Percentiles rank a stretch among this genome's conserved stretches.
These are phyloP conservation scores for Protea cynaroides DNA, from an alignment of 164 flowering plant genomes.

Conservation along the genomic window DNA sequence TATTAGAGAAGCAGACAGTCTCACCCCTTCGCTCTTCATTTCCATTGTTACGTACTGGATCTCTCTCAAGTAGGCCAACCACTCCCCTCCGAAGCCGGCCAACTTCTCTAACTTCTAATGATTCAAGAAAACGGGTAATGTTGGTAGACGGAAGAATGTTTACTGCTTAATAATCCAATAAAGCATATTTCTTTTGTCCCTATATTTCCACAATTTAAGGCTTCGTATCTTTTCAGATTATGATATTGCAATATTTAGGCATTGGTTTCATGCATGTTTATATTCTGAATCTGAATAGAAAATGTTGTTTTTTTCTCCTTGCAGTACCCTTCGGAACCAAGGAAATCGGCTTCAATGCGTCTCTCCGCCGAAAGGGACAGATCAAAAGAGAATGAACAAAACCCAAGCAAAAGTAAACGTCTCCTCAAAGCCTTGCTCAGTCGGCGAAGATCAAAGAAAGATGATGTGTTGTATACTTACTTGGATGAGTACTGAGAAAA, in stretches of 20 bases:
- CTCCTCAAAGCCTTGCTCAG: slow-evolving; percentile 70
- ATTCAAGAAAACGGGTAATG: slow-evolving; percentile 37
- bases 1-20: slow-evolving; percentile 50
- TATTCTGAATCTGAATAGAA: background rate
- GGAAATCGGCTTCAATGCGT: slow-evolving; percentile 70
- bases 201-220: too few relatives aligned
- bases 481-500: slow-evolving; percentile 63
- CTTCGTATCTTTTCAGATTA: too few relatives aligned
- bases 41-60: slow-evolving; percentile 63
- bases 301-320: background rate
- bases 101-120: slow-evolving; percentile 39
- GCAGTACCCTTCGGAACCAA: slow-evolving; percentile 58
- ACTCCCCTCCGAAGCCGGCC: slow-evolving; percentile 33
- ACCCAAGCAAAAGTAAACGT: slow-evolving; percentile 67
- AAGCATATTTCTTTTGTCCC: background rate
- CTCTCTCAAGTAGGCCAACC: slow-evolving; percentile 39
- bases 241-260: too few relatives aligned
- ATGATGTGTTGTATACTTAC: slow-evolving; percentile 53
- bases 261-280: background rate
- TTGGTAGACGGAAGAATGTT: background rate
- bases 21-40: slow-evolving; percentile 49
- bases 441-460: slow-evolving; percentile 71
- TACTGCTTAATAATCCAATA: background rate
- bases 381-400: slow-evolving; percentile 40
- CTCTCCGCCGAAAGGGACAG: slow-evolving; percentile 37